phyloP scores from a whole-genome alignment of 331 rosid species.

The Quercus lobata region DNA sequence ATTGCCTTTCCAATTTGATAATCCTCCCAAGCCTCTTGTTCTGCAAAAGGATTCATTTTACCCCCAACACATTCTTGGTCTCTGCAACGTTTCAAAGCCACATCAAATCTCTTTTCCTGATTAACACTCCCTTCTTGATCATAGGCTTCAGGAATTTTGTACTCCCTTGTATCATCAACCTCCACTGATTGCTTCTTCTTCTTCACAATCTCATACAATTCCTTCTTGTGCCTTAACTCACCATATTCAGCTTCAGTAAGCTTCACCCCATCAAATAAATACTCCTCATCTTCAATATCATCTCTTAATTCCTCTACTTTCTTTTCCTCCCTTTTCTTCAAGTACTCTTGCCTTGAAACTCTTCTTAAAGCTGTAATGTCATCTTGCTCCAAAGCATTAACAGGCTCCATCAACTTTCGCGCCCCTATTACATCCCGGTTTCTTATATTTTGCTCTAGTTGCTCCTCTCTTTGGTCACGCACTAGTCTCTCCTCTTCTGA shows the following conservation, averaged over 20 bases:
- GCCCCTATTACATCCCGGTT: no score
- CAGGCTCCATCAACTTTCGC: no score
- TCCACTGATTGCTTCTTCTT: slow-evolving; percentile 64
- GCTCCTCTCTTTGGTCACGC: slow-evolving; percentile 89
- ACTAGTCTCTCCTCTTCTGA: slow-evolving; percentile 76
- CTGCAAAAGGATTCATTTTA: slow-evolving; percentile 88
- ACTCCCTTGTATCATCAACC: slow-evolving; percentile 62
- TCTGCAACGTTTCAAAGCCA: slow-evolving; percentile 65
- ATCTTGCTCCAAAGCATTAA: no score
- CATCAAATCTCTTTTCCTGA: slow-evolving; percentile 88
- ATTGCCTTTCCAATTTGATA: slow-evolving; percentile 92
- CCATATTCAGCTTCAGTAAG: slow-evolving; percentile 65
- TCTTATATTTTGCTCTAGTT: no score
- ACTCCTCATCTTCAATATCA: slow-evolving; percentile 86
- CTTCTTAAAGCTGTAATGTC: slow-evolving; percentile 49
- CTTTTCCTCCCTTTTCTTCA: slow-evolving; percentile 89
- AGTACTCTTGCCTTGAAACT: slow-evolving; percentile 83
- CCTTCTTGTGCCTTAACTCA: slow-evolving; percentile 67
- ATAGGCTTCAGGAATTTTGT: slow-evolving; percentile 90
- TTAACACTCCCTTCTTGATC: slow-evolving; percentile 81
- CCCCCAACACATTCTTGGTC: slow-evolving; percentile 58
- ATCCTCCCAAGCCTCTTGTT: slow-evolving; percentile 98
- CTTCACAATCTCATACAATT: slow-evolving; percentile 66
- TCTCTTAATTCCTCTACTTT: slow-evolving; percentile 87
- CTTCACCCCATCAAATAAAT: slow-evolving; percentile 71